Evolutionary conservation across 2,329 filamentous ascomycete genomes (phyloP).

Genomic region (Thermothelomyces thermophilus): DNA sequence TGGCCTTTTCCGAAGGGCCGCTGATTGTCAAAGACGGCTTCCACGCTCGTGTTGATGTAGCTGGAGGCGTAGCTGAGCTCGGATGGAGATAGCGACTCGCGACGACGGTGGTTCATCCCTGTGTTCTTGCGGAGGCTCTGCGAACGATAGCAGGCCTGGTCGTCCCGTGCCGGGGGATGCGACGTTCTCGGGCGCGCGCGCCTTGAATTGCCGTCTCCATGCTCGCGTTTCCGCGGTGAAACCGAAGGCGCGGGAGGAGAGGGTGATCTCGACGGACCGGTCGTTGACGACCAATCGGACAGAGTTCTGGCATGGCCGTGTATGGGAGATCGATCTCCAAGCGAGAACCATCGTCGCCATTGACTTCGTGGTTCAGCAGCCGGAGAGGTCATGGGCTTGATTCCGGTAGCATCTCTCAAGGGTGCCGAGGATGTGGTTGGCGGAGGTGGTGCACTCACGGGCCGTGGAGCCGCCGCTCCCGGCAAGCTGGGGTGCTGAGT

Average conservation of each 20-base stretch:
- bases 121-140: background rate
- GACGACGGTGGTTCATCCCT: background rate
- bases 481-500: background rate
- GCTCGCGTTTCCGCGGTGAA: background rate
- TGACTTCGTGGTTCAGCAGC: background rate
- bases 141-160: background rate
- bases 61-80: background rate
- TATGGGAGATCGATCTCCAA: background rate
- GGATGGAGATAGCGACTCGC: background rate
- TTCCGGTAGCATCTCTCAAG: background rate
- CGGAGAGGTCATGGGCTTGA: background rate
- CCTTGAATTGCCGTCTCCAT: background rate
- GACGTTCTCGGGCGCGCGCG: background rate
- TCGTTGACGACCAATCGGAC: slow-evolving; percentile 1
- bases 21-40: background rate
- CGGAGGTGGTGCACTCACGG: background rate
- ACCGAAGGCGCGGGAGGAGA: background rate
- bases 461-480: background rate
- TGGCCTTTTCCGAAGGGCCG: background rate
- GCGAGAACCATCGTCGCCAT: slow-evolving; percentile 8
- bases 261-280: background rate
- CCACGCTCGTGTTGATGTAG: slow-evolving; percentile 7
- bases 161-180: background rate
- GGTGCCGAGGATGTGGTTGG: background rate
- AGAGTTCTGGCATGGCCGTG: slow-evolving; percentile 11